phyloP scores from a whole-genome alignment of 495 filamentous ascomycete genomes.

The Neurospora tetrasperma region DNA sequence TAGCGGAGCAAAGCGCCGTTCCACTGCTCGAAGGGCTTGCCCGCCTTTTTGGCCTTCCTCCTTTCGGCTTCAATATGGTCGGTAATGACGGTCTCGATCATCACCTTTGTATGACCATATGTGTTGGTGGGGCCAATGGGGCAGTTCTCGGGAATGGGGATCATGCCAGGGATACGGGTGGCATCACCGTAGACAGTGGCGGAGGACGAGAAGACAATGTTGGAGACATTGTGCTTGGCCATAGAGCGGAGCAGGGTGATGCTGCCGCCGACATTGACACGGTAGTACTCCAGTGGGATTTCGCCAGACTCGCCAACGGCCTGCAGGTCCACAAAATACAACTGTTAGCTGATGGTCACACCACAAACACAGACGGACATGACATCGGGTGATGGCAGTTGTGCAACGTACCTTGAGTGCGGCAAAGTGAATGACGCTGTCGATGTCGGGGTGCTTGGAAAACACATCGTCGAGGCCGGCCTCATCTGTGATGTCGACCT shows the following conservation, averaged over 20 bases:
- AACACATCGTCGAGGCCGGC: constrained; percentile 79
- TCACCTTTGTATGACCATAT: constrained; percentile 90
- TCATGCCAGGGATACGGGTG: constrained; percentile 94
- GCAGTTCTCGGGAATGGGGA: constrained; percentile 94
- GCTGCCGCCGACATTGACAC: constrained; percentile 89
- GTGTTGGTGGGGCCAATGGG: constrained; percentile 94
- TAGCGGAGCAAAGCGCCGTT: constrained; percentile 91
- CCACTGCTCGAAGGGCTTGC: constrained; percentile 69
- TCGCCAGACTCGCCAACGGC: constrained; percentile 94
- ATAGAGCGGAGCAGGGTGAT: constrained; percentile 81
- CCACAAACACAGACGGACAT: neutral
- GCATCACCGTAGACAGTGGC: constrained; percentile 98
- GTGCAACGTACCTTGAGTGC: constrained; percentile 70
- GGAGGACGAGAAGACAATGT: constrained; percentile 95
- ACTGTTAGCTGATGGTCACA: constrained; percentile 2
- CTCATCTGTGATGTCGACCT: constrained; percentile 82
- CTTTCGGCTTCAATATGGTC: constrained; percentile 85
- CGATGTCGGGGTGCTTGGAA: constrained; percentile 78
- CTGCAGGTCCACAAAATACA: constrained; percentile 30
- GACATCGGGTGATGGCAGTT: neutral
- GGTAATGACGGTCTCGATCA: constrained; percentile 81
- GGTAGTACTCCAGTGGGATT: constrained; percentile 95
- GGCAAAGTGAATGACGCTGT: constrained; percentile 97
- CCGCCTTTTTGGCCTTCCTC: constrained; percentile 68
- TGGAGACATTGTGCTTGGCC: constrained; percentile 78